Base-by-base conservation (phyloP, 2,329 filamentous ascomycete species). In the Neopestalotiopsis rosae region DNA sequence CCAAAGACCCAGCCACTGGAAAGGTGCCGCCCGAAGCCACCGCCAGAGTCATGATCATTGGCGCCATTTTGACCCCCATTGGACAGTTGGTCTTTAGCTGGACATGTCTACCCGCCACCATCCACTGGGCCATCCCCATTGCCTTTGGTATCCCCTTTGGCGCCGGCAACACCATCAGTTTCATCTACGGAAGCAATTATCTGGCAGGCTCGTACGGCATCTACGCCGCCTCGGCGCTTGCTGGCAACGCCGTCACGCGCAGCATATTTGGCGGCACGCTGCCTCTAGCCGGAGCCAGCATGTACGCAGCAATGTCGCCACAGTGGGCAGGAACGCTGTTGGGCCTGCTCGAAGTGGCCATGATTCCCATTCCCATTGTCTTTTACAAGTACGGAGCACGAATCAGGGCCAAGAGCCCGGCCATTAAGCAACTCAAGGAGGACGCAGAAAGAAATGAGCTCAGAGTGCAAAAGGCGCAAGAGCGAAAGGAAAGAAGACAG, bases 71-170 rank as follows among this genome's bases (percentile, higher is more conserved):
- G 1, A 90, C 92, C 0, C 92, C 94, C 0, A 79, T 93, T 3
- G 95, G 94, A 17, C 91, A 97, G 79, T 87, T 98, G 30, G 92
- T 91, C 79, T 98, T 98, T 76, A 90, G 93, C 0, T 97, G 94
- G 94, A 97, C 94, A 0, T 94, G 91, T 70, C 88, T 94, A 0
- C 94, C 94, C 0, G 82, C 81, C 0, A 87, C 88, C 4, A 93
- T 97, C 40, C 94, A 94, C 77, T 97, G 93, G 91, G 90, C 94
- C n/a, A 85, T 89, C 24, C 92, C 93, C 1, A 91, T 97, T 63
- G 83, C 93, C 0, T 93, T 93, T 1, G 93, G 94, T 0, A 87
- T 97, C 5, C 92, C 91, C 0, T 97, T 96, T 74, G 93, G 93
- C 10, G 85, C 88, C 0, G 94, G 94, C 0, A 96, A 95, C 74